Conservation (phyloP, 1,284 basidiomycete species). For the Hortiboletus rubellus region DNA sequence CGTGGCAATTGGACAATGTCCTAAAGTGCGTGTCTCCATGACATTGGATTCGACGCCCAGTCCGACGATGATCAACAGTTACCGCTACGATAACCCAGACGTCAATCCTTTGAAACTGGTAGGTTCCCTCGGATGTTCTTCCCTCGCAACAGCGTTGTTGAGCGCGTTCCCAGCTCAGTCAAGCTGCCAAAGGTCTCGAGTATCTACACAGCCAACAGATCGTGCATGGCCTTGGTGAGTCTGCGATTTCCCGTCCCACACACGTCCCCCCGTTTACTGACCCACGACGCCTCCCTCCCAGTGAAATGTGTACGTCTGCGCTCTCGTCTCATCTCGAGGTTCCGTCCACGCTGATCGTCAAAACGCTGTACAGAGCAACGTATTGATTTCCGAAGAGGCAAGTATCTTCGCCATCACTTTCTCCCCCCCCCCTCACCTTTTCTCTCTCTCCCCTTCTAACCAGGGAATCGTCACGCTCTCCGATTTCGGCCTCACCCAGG, state of each 20-base stretch:
- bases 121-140: conserved; percentile 13
- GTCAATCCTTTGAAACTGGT: conserved; percentile 46
- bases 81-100: conserved; percentile 35
- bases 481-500: conserved; percentile 63
- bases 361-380: conserved; percentile 45
- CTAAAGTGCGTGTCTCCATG: conserved; percentile 39
- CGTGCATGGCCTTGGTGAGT: conserved; percentile 58
- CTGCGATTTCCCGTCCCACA: background rate
- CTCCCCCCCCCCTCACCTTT: background rate
- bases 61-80: conserved; percentile 35
- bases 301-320: conserved; percentile 57
- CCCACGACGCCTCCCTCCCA: conserved; percentile 18
- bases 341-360: conserved; percentile 5
- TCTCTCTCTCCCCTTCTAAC: background rate
- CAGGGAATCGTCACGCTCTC: conserved; percentile 55
- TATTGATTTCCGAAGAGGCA: conserved; percentile 46
- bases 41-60: background rate
- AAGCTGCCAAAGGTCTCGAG: conserved; percentile 51
- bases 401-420: conserved; percentile 8
- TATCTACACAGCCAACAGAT: conserved; percentile 52
- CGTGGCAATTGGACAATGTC: conserved; percentile 60
- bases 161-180: conserved; percentile 39
- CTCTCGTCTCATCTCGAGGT: background rate
- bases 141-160: background rate
- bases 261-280: background rate